Conservation (phyloP, 257 asterid genomes). For the Forsythia suspensa region DNA sequence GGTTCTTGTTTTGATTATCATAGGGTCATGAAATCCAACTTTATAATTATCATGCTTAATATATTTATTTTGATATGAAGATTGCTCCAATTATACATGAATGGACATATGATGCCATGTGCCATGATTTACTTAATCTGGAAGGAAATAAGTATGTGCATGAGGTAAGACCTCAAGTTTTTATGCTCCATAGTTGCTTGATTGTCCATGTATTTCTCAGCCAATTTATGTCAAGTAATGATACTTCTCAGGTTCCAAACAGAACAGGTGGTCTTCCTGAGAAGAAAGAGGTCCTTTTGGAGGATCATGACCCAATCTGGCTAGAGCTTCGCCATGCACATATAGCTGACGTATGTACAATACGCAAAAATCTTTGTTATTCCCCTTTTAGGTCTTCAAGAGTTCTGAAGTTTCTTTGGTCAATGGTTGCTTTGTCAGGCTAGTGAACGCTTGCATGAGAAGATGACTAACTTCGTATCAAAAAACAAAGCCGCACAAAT, state of each 20-base stretch:
- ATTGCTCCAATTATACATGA: slow-evolving; percentile 97
- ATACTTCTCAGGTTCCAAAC: slow-evolving; percentile 69
- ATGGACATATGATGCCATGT: slow-evolving; percentile 99
- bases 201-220: slow-evolving; percentile 20
- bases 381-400: slow-evolving; percentile 8
- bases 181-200: slow-evolving; percentile 16
- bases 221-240: slow-evolving; percentile 16
- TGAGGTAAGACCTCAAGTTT: slow-evolving; percentile 57
- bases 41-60: slow-evolving; percentile 5
- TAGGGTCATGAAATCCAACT: neutral
- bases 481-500: slow-evolving; percentile 98
- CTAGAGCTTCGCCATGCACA: slow-evolving; percentile 98
- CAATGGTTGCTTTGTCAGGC: slow-evolving; percentile 62
- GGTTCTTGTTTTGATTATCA: slow-evolving; percentile 39
- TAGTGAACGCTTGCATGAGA: slow-evolving; percentile 87
- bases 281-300: slow-evolving; percentile 97
- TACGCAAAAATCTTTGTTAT: slow-evolving; percentile 17
- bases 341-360: slow-evolving; percentile 87
- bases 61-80: slow-evolving; percentile 36
- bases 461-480: slow-evolving; percentile 90
- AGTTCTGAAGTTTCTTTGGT: slow-evolving; percentile 14
- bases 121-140: slow-evolving; percentile 91
- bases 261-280: slow-evolving; percentile 78
- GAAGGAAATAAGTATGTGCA: slow-evolving; percentile 97
- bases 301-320: slow-evolving; percentile 99